Evolutionary conservation across 2,329 filamentous ascomycete genomes (phyloP), one percentile per base, ranked within the genome.

Genomic region (Aspergillus hiratsukae): DNA sequence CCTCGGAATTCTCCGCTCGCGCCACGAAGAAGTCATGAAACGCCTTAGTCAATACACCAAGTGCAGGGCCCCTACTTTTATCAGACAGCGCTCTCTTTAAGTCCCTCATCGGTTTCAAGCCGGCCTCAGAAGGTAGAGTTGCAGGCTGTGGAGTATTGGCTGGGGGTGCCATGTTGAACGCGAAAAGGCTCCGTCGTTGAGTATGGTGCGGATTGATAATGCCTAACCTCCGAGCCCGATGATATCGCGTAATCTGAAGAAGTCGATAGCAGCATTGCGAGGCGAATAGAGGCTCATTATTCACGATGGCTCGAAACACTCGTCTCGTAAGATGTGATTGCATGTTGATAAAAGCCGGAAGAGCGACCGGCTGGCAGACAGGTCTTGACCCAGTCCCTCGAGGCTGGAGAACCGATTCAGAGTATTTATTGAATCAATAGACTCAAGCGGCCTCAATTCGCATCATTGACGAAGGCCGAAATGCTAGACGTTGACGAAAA

Each of bases 51-150:
- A 96, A 76, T 35, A 89, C 83, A n/a, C 79, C 71, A 3, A 79
- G 76, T 0, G 83, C 72, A 17, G 90, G 91, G 9, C 84, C 82
- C 35, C 90, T 83, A 37, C 86, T 78, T 52, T 83, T 80, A 55
- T 89, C 81, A 52, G 82, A 79, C 62, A 87, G 76, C 58, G 84
- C 82, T 62, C 83, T 83, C 52, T 83, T 78, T 70, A 90, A 82
- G 57, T 89, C 82, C 65, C 89, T 82, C 76, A 96, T 83, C 17
- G 81, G 82, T 61, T 85, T 84, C 66, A 91, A 83, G 53, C 91
- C 91, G 0, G 66, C 65, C 51, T 75, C 72, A 2, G 71, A 71
- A 84, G 88, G 66, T 86, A 88, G 58, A 86, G 77, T 64, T 86
- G 62, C 48, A 10, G 65, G 81, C 51, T 86, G 73, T 55, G 82